Percentiles rank a stretch among this genome's conserved stretches.
Conservation (phyloP, 495 filamentous ascomycete species). For the Penicillium atrosanguineum region DNA sequence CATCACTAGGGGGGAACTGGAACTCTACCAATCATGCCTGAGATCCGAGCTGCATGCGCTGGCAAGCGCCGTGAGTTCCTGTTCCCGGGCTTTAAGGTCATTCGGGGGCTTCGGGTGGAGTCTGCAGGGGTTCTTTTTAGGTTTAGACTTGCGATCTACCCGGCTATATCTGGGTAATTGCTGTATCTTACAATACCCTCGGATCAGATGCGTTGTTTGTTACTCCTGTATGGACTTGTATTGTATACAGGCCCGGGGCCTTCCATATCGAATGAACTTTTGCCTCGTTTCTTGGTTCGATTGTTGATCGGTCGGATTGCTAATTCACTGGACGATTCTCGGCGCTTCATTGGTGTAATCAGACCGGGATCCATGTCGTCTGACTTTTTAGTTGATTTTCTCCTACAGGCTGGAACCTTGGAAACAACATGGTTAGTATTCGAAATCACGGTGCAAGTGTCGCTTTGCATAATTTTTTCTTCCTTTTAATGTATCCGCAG, state of each 20-base stretch:
- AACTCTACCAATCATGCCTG: constrained; percentile 10
- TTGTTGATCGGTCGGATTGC: too few relatives aligned
- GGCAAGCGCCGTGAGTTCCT: constrained; percentile 12
- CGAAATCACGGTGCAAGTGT: too few relatives aligned
- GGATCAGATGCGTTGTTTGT: neutral
- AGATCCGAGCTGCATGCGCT: constrained; percentile 11
- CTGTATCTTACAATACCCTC: neutral
- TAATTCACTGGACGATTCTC: too few relatives aligned
- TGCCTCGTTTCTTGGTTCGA: too few relatives aligned
- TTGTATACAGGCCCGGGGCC: too few relatives aligned
- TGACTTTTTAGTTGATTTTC: too few relatives aligned
- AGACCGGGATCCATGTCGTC: too few relatives aligned
- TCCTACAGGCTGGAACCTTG: too few relatives aligned
- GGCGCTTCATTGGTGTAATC: too few relatives aligned
- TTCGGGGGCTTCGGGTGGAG: neutral
- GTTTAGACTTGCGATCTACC: neutral
- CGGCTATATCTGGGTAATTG: neutral
- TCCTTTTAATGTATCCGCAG: too few relatives aligned
- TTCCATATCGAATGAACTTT: neutral
- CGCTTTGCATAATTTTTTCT: too few relatives aligned
- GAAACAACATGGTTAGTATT: too few relatives aligned
- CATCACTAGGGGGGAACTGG: neutral
- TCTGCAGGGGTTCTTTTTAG: neutral
- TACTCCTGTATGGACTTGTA: neutral
- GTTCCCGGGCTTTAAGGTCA: neutral